A percentile compares a stretch with the other conserved stretches of the same genome.
phyloP scores from a whole-genome alignment of 352 stramenopile genomes.

The Halophytophthora batemanensis region DNA sequence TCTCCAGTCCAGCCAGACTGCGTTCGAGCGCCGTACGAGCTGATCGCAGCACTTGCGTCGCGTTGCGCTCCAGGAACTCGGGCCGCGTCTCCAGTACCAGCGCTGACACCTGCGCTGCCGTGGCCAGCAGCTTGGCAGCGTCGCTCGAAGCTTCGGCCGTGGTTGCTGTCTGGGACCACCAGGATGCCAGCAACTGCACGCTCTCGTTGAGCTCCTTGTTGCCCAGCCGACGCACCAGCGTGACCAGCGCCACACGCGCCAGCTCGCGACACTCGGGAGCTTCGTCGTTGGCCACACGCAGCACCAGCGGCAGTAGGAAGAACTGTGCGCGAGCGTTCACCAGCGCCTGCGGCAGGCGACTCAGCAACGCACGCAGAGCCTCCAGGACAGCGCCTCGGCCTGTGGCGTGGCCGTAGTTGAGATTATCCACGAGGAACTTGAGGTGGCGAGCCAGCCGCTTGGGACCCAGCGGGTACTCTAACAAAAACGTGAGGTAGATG shows the following conservation, averaged over 20 bases:
- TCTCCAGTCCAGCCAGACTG: slow-evolving; percentile 36
- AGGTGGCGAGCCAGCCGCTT: slow-evolving; percentile 93
- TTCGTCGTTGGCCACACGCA: slow-evolving; percentile 96
- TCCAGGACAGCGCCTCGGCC: slow-evolving; percentile 91
- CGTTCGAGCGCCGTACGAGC: slow-evolving; percentile 34
- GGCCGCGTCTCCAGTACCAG: slow-evolving; percentile 71
- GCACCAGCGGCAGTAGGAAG: slow-evolving; percentile 94
- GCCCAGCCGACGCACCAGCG: slow-evolving; percentile 86
- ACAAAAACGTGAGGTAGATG: slow-evolving; percentile 90
- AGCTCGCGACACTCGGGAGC: slow-evolving; percentile 85
- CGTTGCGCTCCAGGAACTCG: slow-evolving; percentile 73
- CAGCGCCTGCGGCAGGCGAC: slow-evolving; percentile 90
- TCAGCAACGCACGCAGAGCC: slow-evolving; percentile 84
- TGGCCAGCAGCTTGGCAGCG: slow-evolving; percentile 54
- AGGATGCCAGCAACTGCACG: slow-evolving; percentile 84
- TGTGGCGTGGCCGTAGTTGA: slow-evolving; percentile 95
- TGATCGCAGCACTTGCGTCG: slow-evolving; percentile 37
- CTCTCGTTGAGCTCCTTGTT: slow-evolving; percentile 90
- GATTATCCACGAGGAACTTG: slow-evolving; percentile 94
- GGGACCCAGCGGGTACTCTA: slow-evolving; percentile 94
- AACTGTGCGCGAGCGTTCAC: slow-evolving; percentile 92
- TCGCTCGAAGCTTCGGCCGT: slow-evolving; percentile 26
- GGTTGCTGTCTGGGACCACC: slow-evolving; percentile 61
- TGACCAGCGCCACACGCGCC: slow-evolving; percentile 74
- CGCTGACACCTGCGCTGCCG: slow-evolving; percentile 70